phyloP scores from a whole-genome alignment of 306 rosid genomes.

The Corylus heterophylla region DNA sequence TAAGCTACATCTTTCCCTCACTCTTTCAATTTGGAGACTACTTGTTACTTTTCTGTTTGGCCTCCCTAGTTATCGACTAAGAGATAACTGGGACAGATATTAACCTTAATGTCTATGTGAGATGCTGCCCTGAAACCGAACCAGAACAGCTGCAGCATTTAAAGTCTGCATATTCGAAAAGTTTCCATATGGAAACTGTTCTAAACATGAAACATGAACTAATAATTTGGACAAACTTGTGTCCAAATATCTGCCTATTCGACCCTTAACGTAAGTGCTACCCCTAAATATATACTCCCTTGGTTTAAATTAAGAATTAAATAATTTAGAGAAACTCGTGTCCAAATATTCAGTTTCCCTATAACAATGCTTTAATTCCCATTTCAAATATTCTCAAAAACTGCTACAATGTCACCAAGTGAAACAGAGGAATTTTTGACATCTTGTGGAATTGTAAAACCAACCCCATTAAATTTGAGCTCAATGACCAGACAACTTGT shows the following conservation, averaged over 20 bases:
- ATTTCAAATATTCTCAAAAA: not conserved
- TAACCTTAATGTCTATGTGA: not conserved
- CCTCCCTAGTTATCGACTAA: not conserved
- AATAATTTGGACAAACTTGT: no score
- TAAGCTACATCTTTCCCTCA: not conserved
- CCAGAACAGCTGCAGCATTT: not conserved
- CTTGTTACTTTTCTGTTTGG: not conserved
- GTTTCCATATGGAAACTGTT: not conserved
- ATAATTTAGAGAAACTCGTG: not conserved
- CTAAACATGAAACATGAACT: not conserved
- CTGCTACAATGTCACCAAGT: not conserved
- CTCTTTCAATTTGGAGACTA: not conserved
- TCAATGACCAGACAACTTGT: not conserved
- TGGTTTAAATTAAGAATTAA: not conserved
- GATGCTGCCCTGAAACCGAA: not conserved
- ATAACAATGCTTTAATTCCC: not conserved
- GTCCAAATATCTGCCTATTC: not conserved
- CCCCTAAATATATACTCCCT: not conserved
- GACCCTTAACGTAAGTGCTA: not conserved
- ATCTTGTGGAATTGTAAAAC: not conserved
- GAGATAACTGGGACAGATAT: not conserved
- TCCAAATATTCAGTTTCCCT: not conserved
- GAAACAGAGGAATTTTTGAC: not conserved
- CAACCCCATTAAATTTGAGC: not conserved
- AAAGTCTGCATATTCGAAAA: not conserved